Evolutionary conservation across 805 yeast species (phyloP).

Genomic region (Zygosaccharomyces siamensis): DNA sequence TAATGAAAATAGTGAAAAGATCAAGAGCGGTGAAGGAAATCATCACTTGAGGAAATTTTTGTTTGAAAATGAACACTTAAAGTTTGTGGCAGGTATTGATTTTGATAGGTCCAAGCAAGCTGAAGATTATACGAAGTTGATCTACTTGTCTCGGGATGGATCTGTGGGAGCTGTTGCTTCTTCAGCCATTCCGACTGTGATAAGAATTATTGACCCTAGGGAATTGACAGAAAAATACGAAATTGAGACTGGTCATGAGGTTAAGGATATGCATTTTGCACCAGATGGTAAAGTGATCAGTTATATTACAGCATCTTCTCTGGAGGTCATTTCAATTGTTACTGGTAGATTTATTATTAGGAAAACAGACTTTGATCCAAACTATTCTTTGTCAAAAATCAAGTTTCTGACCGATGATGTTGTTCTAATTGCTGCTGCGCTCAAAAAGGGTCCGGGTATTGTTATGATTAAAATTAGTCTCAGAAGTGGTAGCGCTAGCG

Average conservation of each 20-base stretch:
- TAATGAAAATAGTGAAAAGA: constrained; percentile 59
- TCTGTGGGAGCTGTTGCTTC: constrained; percentile 64
- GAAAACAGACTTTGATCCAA: constrained; percentile 35
- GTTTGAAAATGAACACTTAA: constrained; percentile 56
- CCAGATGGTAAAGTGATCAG: constrained; percentile 63
- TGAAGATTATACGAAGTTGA: constrained; percentile 56
- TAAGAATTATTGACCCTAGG: constrained; percentile 56
- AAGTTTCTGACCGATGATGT: constrained; percentile 34
- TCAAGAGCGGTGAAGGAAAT: constrained; percentile 54
- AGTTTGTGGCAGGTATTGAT: constrained; percentile 57
- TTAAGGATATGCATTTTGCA: constrained; percentile 62
- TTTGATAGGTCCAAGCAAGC: constrained; percentile 43
- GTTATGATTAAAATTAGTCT: constrained; percentile 28
- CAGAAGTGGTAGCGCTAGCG: constrained; percentile 24
- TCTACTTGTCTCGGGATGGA: constrained; percentile 55
- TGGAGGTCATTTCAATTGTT: constrained; percentile 42
- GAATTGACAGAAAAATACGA: constrained; percentile 50
- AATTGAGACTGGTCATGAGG: constrained; percentile 50
- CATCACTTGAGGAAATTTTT: constrained; percentile 67
- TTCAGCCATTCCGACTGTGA: constrained; percentile 56
- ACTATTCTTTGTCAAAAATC: constrained; percentile 33
- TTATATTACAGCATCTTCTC: constrained; percentile 52
- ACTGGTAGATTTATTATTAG: constrained; percentile 38
- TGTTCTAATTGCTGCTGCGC: constrained; percentile 43
- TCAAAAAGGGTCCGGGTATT: constrained; percentile 41